phyloP scores from a whole-genome alignment of 805 yeast genomes.

The Kazachstania kunashirensis region DNA sequence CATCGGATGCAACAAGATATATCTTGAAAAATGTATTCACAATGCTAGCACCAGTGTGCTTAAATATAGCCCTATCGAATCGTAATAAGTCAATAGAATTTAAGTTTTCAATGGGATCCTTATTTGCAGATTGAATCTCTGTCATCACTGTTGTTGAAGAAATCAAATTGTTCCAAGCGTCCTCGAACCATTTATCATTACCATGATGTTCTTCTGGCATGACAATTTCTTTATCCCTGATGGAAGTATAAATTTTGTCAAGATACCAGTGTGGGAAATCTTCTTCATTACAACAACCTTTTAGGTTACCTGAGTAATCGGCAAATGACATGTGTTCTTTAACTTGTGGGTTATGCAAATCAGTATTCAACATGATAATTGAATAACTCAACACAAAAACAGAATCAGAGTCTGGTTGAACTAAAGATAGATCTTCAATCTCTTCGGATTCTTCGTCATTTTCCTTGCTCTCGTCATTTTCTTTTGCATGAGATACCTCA shows the following conservation, averaged over 20 bases:
- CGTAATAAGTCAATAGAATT: conserved; percentile 32
- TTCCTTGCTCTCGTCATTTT: conserved; percentile 2
- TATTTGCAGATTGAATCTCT: conserved; percentile 15
- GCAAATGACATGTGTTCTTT: conserved; percentile 85
- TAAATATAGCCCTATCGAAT: conserved; percentile 67
- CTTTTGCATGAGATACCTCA: background rate
- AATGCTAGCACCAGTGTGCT: conserved; percentile 51
- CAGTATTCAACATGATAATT: conserved; percentile 89
- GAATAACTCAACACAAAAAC: conserved; percentile 87
- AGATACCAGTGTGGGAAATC: conserved; percentile 85
- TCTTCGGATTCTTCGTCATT: conserved; percentile 14
- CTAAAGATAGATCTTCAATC: conserved; percentile 33
- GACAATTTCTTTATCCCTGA: conserved; percentile 77
- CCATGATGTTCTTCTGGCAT: conserved; percentile 98
- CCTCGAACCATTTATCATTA: conserved; percentile 86
- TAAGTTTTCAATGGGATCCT: conserved; percentile 13
- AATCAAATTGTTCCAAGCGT: conserved; percentile 66
- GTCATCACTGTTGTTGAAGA: conserved; percentile 31
- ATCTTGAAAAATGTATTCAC: conserved; percentile 65
- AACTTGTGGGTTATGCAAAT: conserved; percentile 84
- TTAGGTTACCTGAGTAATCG: conserved; percentile 67
- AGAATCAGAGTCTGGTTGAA: conserved; percentile 72
- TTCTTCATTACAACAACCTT: conserved; percentile 65
- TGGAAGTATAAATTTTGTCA: conserved; percentile 68
- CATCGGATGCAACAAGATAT: conserved; percentile 83